Evolutionary conservation across 2,329 filamentous ascomycete species (phyloP), one percentile per base, ranked within the genome.

Genomic region (Nemania serpens): DNA sequence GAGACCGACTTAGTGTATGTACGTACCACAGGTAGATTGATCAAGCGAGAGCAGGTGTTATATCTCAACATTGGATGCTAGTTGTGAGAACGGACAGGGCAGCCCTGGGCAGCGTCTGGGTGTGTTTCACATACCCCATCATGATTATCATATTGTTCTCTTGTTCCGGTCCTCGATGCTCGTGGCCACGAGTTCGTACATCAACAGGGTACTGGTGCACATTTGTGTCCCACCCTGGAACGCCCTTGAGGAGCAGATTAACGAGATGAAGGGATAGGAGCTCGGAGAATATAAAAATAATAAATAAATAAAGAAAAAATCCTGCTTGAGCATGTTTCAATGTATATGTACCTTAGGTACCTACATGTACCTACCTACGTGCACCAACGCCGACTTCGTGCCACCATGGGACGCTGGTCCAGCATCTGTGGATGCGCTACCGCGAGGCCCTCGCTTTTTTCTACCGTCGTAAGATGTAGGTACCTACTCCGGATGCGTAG

Each of bases 381-480:
- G 36, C 25, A 41, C 39, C 39, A 41, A 41, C 17, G 39, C 15
- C 39, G 13, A 45, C 42, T 25, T 29, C 29, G 49, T 61, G 12
- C 15, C 5, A 58, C 62, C 47, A 51, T 45, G 13, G 50, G 39
- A 55, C 41, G 33, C 18, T 33, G 25, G n/a, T 11, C 34, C 52
- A 51, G 33, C 29, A 33, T 36, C 17, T 45, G 25, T 34, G 34
- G 37, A 15, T 15, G 42, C 46, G 37, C 51, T 55, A 51, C 55
- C 48, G 54, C 55, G 52, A n/a, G 59, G 55, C 48, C 59, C 42
- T 29, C 25, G 50, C 51, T 52, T 59, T 42, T 46, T 43, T 22
- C 45, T 55, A 20, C 46, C 39, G 41, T 25, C 41, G 43, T 33
- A 49, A 20, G 20, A 55, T 15, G 22, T 17, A 37, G 37, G 13